Evolutionary conservation across 1,284 basidiomycete genomes (phyloP), one percentile per base, ranked within the genome.

Genomic region (Chalciporus sp.): DNA sequence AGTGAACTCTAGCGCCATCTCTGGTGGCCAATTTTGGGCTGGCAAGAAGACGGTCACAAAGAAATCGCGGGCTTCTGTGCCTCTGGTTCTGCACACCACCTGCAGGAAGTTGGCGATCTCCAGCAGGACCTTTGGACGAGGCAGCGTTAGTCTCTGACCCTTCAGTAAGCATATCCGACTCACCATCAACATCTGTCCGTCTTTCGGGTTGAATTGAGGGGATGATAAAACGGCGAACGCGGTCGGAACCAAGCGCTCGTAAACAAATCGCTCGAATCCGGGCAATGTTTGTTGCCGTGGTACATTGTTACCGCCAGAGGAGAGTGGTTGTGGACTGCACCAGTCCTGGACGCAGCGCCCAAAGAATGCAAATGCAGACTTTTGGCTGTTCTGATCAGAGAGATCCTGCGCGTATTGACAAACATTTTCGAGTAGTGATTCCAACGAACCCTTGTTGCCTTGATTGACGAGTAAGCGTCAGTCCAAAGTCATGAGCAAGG

Each of bases 231-330:
- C 85, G 20, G 86, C 80, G 69, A 99, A 98, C 31, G 88, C 88
- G 1, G 88, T 76, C 4, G 92, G 92, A 48, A 98, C 77, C 41
- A 98, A 75, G 9, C 88, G 84, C 61, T 96, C 90, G 70, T 99
- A 99, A 47, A 98, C 82, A 68, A 97, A 97, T 12, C 84, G 81
- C 62, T 98, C 94, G 67, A 98, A 99, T 1, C 96, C 96, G 12
- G 94, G 93, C 27, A 99, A 72, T 16, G 81, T 76, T 54, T 81
- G 78, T 10, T 70, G 48, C 42, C 47, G 45, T 4, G 31, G 70
- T 43, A 73, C 70, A 16, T 74, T 73, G n/a, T 74, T 77, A 58
- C 77, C 74, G 7, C 70, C 20, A 0, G 40, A 61, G 8, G 68
- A 61, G 8, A 71, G 49, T 37, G 68, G 63, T 37, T 73, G 70